Percentiles rank a stretch among this genome's conserved stretches.
Conservation (phyloP, 1,284 basidiomycete species). For the Amylostereum chailletii region DNA sequence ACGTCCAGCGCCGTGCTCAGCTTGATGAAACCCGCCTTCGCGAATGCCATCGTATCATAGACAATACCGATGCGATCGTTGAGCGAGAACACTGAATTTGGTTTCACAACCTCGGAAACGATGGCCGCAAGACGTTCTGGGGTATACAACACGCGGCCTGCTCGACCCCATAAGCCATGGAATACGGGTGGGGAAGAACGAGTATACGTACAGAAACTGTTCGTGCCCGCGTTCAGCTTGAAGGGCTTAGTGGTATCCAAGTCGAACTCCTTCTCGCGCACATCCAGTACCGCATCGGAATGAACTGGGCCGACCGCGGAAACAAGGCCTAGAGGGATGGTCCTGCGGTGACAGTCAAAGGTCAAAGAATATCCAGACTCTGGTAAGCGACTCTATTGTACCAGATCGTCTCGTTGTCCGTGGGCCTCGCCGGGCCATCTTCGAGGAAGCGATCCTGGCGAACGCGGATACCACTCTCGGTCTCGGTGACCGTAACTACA, state of each 20-base stretch:
- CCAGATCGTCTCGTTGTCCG: slow-evolving; percentile 93
- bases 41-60: slow-evolving; percentile 73
- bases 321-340: slow-evolving; percentile 74
- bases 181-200: not conserved
- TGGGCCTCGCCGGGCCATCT: slow-evolving; percentile 67
- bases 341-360: slow-evolving; percentile 33
- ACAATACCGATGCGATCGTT: slow-evolving; percentile 86
- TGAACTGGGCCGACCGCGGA: slow-evolving; percentile 52
- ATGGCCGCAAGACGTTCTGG: slow-evolving; percentile 76
- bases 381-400: not conserved
- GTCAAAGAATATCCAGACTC: not conserved
- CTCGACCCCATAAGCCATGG: not conserved
- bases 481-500: slow-evolving; percentile 82
- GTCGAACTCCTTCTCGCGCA: slow-evolving; percentile 62
- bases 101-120: slow-evolving; percentile 68
- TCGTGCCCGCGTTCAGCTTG: slow-evolving; percentile 87
- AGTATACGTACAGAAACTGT: slow-evolving; percentile 76
- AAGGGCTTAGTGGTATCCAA: slow-evolving; percentile 66
- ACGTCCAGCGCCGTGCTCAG: slow-evolving; percentile 74
- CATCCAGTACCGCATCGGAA: slow-evolving; percentile 57
- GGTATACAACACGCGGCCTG: slow-evolving; percentile 84
- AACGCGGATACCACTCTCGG: slow-evolving; percentile 57
- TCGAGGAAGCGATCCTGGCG: slow-evolving; percentile 93
- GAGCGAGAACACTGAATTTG: slow-evolving; percentile 60
- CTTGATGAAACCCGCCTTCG: slow-evolving; percentile 72